These are phyloP conservation scores for Raffaelea albimanens DNA, from an alignment of 2,329 filamentous ascomycete species.

Conservation along the genomic window DNA sequence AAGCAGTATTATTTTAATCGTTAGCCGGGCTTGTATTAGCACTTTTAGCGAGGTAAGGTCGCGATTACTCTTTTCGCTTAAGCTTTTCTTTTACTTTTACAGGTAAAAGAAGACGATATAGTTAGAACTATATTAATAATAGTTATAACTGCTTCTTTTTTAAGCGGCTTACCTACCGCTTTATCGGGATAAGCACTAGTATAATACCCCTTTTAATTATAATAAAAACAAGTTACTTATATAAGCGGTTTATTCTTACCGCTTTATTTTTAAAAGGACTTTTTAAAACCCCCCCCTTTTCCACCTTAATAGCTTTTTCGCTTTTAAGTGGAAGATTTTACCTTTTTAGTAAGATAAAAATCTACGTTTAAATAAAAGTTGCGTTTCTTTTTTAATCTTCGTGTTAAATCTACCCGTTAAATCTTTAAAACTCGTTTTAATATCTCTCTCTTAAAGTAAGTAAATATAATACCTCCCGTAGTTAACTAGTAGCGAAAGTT, in stretches of 20 bases:
- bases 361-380: neutral
- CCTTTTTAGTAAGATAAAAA: neutral
- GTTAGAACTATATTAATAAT: neutral
- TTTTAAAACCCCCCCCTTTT: no score
- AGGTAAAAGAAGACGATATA: no score
- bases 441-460: neutral
- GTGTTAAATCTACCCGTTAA: neutral
- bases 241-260: neutral
- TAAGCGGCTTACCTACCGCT: no score
- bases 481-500: neutral
- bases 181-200: no score
- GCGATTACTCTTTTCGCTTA: neutral
- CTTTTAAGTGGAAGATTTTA: neutral
- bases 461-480: neutral
- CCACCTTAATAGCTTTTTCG: neutral
- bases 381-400: neutral
- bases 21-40: neutral
- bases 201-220: neutral
- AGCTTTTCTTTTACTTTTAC: neutral
- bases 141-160: neutral
- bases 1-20: neutral
- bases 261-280: neutral
- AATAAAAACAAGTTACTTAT: neutral
- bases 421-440: neutral
- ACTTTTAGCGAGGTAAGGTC: no score